Evolutionary conservation across 208 protist genomes (phyloP).

Genomic region (Acanthamoeba triangularis): DNA sequence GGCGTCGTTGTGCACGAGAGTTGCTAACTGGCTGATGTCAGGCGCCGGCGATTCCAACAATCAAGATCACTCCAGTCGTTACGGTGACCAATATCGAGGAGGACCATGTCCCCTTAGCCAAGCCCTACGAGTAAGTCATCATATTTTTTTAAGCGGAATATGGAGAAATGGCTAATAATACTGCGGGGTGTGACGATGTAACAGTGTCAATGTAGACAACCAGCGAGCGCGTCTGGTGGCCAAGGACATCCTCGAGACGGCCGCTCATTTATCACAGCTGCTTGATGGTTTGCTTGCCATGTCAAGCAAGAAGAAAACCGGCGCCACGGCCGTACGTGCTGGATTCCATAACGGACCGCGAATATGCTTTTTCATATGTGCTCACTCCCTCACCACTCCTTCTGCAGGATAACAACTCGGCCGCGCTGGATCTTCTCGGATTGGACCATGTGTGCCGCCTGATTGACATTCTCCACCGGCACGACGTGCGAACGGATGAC

Average conservation of each 20-base stretch:
- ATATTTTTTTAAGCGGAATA: neutral
- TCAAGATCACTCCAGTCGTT: neutral
- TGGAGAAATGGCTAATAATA: too few species aligned
- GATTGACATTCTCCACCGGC: constrained; percentile 37
- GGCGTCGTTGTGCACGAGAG: neutral
- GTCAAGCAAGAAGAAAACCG: constrained; percentile 1
- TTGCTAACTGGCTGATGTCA: neutral
- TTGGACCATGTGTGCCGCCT: neutral
- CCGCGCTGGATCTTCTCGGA: neutral
- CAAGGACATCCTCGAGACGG: constrained; percentile 70
- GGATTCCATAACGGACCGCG: too few species aligned
- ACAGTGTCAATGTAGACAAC: neutral
- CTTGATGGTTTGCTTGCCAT: neutral
- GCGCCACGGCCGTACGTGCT: neutral
- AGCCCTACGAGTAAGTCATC: neutral
- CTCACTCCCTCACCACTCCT: too few species aligned
- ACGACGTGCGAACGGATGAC: constrained; percentile 28
- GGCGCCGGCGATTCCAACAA: neutral
- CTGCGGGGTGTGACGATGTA: too few species aligned
- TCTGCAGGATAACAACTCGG: neutral
- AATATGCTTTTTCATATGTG: too few species aligned
- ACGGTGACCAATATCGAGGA: neutral
- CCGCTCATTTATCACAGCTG: neutral
- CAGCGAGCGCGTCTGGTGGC: constrained; percentile 65
- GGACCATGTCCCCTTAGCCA: neutral